phyloP scores from a whole-genome alignment of 306 rosid species.

The Mucuna pruriens region DNA sequence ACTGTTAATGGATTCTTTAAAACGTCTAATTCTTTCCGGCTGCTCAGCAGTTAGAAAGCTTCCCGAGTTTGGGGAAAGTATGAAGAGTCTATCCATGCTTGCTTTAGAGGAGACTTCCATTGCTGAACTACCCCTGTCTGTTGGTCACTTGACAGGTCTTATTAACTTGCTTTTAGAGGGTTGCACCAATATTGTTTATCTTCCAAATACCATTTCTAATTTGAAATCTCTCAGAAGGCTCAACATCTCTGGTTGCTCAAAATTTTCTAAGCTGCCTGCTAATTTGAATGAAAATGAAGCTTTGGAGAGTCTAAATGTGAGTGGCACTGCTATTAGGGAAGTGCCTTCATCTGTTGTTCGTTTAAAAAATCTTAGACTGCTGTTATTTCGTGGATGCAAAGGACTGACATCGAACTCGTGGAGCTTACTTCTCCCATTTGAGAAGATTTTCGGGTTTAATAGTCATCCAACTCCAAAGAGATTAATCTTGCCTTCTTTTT shows the following conservation, averaged over 20 bases:
- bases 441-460: conserved; percentile 2
- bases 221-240: conserved; percentile 38
- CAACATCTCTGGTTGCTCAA: conserved; percentile 34
- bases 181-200: conserved; percentile 7
- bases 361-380: background rate
- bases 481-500: conserved; percentile 29
- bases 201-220: conserved; percentile 34
- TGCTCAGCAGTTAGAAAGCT: conserved; percentile 37
- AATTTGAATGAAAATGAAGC: conserved; percentile 35
- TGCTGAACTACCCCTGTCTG: conserved; percentile 26
- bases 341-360: conserved; percentile 28
- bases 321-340: conserved; percentile 27
- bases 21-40: conserved; percentile 22
- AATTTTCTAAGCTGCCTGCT: conserved; percentile 20
- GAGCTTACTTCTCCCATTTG: conserved; percentile 1
- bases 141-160: conserved; percentile 36
- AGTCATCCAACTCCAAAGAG: conserved; percentile 14
- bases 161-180: conserved; percentile 16
- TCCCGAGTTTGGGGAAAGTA: conserved; percentile 39
- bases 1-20: conserved; percentile 24
- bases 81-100: conserved; percentile 27
- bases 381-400: conserved; percentile 5
- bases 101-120: conserved; percentile 23
- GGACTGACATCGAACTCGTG: background rate
- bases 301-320: conserved; percentile 23